These are phyloP conservation scores for Sphagnum tenellum DNA, from an alignment of 225 moss, liverwort and hornwort genomes.

Conservation along the genomic window DNA sequence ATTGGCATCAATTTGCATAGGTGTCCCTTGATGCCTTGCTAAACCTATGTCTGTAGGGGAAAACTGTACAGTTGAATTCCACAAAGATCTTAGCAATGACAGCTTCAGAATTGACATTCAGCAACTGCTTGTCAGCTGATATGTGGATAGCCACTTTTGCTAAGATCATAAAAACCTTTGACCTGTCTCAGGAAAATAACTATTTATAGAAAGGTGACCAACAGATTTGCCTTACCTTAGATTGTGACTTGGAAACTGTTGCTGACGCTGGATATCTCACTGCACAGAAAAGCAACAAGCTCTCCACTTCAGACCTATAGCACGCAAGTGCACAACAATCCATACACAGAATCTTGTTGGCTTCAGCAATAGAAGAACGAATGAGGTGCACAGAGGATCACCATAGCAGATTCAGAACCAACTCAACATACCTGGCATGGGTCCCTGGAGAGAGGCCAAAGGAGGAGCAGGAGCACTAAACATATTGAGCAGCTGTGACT, in stretches of 20 bases:
- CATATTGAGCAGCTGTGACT: constrained; percentile 57
- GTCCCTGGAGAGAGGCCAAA: constrained; percentile 26
- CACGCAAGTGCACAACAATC: background rate
- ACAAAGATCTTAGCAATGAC: background rate
- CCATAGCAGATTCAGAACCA: constrained; percentile 7
- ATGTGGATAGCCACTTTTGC: too few species aligned
- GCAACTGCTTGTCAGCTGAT: background rate
- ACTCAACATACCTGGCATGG: constrained; percentile 34
- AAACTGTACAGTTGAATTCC: constrained; percentile 1
- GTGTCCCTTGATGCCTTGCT: constrained; percentile 4
- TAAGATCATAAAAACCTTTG: too few species aligned
- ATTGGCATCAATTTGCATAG: constrained; percentile 4
- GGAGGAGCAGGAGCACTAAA: constrained; percentile 52
- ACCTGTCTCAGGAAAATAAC: too few species aligned
- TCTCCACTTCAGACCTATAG: constrained; percentile 1
- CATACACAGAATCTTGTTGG: too few species aligned
- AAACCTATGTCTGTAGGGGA: constrained; percentile 6
- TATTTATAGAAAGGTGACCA: too few species aligned
- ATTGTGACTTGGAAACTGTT: too few species aligned
- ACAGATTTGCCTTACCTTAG: too few species aligned
- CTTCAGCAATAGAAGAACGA: too few species aligned
- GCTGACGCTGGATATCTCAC: too few species aligned
- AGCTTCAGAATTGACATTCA: background rate
- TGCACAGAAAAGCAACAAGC: too few species aligned
- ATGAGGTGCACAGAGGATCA: background rate